These are phyloP conservation scores for Spiraea crenata DNA, from an alignment of 331 rosid species.

Conservation along the genomic window DNA sequence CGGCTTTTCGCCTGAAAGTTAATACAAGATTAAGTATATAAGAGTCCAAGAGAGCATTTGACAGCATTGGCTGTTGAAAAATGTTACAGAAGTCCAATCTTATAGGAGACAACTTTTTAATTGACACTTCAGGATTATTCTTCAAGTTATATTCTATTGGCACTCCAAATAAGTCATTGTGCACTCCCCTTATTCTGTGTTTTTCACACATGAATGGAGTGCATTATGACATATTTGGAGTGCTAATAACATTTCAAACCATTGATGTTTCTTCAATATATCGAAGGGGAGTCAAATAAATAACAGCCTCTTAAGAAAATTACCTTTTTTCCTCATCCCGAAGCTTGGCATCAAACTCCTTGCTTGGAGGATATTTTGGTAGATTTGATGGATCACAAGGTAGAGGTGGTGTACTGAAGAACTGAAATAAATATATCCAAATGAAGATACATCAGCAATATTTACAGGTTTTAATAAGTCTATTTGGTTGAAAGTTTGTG, in stretches of 20 bases:
- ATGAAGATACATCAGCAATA: not conserved
- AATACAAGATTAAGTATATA: not conserved
- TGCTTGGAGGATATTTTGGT: constrained; percentile 82
- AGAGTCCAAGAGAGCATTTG: not conserved
- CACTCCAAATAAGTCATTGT: too few relatives aligned
- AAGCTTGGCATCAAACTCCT: constrained; percentile 72
- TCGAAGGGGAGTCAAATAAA: constrained; percentile 16
- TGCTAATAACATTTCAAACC: too few relatives aligned
- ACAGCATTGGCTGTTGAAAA: not conserved
- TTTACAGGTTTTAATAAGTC: not conserved
- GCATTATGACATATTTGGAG: too few relatives aligned
- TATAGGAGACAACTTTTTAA: not conserved
- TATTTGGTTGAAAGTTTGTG: not conserved
- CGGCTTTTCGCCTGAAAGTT: constrained; percentile 53
- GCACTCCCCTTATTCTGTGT: too few relatives aligned
- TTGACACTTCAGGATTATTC: too few relatives aligned
- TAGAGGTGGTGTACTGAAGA: constrained; percentile 67
- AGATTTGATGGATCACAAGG: constrained; percentile 84
- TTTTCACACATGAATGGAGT: too few relatives aligned
- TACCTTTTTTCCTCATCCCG: constrained; percentile 71
- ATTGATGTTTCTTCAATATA: not conserved
- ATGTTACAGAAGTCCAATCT: not conserved
- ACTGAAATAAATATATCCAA: constrained; percentile 40
- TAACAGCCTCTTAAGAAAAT: not conserved
- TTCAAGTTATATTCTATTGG: too few relatives aligned